Evolutionary conservation across 2,329 filamentous ascomycete genomes (phyloP), one percentile per base, ranked within the genome.

Genomic region (Cordyceps javanica): DNA sequence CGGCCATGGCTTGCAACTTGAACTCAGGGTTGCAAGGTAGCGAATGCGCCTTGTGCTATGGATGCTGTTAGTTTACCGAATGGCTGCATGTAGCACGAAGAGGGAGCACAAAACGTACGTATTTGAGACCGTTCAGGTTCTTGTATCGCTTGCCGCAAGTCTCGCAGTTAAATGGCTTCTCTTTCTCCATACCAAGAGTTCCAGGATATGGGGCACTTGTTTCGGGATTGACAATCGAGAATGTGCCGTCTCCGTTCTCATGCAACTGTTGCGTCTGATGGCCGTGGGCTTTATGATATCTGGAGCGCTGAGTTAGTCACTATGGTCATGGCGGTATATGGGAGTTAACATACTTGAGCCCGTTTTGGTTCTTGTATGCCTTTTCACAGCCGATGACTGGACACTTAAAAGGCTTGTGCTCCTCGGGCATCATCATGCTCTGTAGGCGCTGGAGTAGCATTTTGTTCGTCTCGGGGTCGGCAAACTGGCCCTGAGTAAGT

Each of bases 341-440:
- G 23, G 14, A 49, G n/a, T 28, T 56, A 60, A 75, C 77, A 65
- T 91, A 99, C 83, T 97, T 99, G 58, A 99, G 80, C 51, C 94
- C 94, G 65, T 99, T 99, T 71, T 97, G 94, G 72, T 99, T 99
- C 81, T 99, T 99, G 77, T 99, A 99, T 0, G 94, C 93, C 79
- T 99, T 99, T 73, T 97, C 94, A 68, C 94, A 99, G 6, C 94
- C 94, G 70, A 99, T 96, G 52, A 99, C 94, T 1, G 94, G 94
- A 68, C 94, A 99, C 70, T 92, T 90, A 80, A 96, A 99, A 0
- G 94, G 94, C 75, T 97, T 99, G 67, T 95, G 91, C 70, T 99
- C 93, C 70, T 97, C 93, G 16, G 88, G 88, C 59, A 86, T 80
- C 72, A 85, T 79, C 69, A 87, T 76, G n/a, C 77, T 79, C 32